Base-by-base conservation (phyloP, 495 filamentous ascomycete genomes). In the Venustampulla echinocandica region DNA sequence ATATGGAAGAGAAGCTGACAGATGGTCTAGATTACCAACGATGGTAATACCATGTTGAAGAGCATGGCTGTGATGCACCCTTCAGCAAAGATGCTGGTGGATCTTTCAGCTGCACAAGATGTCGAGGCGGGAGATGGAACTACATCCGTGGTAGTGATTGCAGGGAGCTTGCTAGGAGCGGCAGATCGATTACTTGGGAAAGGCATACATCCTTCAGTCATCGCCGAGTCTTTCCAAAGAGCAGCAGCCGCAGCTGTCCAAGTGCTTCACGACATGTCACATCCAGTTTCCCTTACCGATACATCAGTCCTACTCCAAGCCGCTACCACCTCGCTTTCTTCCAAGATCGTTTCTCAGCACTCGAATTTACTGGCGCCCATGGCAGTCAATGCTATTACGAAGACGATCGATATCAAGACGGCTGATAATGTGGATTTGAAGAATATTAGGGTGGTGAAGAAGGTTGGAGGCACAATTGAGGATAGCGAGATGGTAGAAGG, bases 51-150 rank as follows among this genome's bases (percentile, higher is more conserved):
- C 28, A 97, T 97, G 87, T 69, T 98, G 60, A 92, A 83, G 67
- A 86, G 89, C 73, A 97, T 98, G 92, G 84, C 85, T 55, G 93
- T 98, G 42, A 85, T 97, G 87, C 92, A 98, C 64, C 92, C 92
- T 28, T 90, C 92, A 46, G 92, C 92, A 33, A 92, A 93, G 71
- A 98, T 98, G 92, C 80, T 98, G 44, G 92, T 98, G 54, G 89
- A 98, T 61, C 77, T 98, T 41, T 90, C 88, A 57, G 86, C 90
- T 52, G 92, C 92, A 53, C 92, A 98, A 65, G 92, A 98, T 74
- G 86, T 98, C 50, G 92, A 98, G 65, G 92, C 92, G 50, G 92
- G 92, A 66, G 92, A 98, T 68, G 92, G 92, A 63, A 98, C 92
- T 46, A 98, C 92, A 27, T 97, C 92, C 3, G 92, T 98, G 9